A percentile compares a stretch with the other conserved stretches of the same genome.
Evolutionary conservation across 495 filamentous ascomycete genomes (phyloP).

Genomic region (Glarea lozoyensis): DNA sequence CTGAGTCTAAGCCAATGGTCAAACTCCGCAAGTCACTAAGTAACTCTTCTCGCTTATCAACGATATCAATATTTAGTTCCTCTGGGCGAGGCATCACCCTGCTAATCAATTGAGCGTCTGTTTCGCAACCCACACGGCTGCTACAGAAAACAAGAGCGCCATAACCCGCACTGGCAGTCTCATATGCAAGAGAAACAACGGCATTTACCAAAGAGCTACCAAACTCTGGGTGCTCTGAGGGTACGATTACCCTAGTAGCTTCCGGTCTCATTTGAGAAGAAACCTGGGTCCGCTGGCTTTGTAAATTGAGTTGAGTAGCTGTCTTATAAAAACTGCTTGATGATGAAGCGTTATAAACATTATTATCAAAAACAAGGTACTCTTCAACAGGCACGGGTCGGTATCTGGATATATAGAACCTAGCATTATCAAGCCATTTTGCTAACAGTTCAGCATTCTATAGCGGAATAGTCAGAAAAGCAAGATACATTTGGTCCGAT

Average conservation of each 20-base stretch:
- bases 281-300: conserved; percentile 25
- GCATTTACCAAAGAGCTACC: conserved; percentile 57
- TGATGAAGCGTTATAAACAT: conserved; percentile 55
- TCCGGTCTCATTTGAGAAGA: conserved; percentile 23
- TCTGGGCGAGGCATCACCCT: conserved; percentile 44
- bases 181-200: conserved; percentile 58
- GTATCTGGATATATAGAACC: conserved; percentile 65
- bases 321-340: conserved; percentile 55
- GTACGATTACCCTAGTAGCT: conserved; percentile 40
- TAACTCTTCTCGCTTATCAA: conserved; percentile 55
- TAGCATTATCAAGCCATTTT: conserved; percentile 57
- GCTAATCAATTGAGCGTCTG: conserved; percentile 54
- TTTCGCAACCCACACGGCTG: conserved; percentile 56
- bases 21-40: conserved; percentile 61
- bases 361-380: conserved; percentile 66
- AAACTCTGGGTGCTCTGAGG: conserved; percentile 52
- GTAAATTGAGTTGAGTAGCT: conserved; percentile 40
- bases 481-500: background rate
- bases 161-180: conserved; percentile 57
- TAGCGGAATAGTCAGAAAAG: background rate
- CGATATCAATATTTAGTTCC: conserved; percentile 34
- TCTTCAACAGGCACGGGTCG: conserved; percentile 69
- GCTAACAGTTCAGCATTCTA: conserved; percentile 64
- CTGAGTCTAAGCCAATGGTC: conserved; percentile 56
- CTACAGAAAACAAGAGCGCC: conserved; percentile 72